Base-by-base conservation (phyloP, 495 filamentous ascomycete genomes). In the Glarea lozoyensis region DNA sequence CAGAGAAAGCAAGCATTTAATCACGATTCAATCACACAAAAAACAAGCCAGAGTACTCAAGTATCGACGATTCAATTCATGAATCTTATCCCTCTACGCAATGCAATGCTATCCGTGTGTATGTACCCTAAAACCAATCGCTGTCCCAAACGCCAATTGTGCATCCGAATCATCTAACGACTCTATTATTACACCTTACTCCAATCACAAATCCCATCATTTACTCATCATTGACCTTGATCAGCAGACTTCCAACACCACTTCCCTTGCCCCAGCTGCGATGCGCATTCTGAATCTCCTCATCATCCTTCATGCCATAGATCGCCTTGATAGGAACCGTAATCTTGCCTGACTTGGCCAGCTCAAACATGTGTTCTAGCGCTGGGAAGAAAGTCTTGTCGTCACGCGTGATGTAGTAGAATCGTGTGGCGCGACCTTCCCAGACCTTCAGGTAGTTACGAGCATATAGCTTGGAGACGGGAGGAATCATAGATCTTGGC, bases 271-370 rank as follows among this genome's bases (percentile, higher is more conserved):
- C 56, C 63, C 64, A 69, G 21, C 53, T 57, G 19, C 49, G 35
- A 52, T 69, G 66, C 33, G 64, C 64, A 10, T 57, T 55, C 42
- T 57, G 54, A 19, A 69, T 52, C 19, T 64, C 61, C 13, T 66
- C 63, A 29, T 7, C 7, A 29, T 29, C n/a, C 25, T n/a, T 29
- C 55, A 69, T 39, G 10, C 60, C 49, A 57, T 52, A 66, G 4
- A 62, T 46, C 12, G 53, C 56, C 58, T 62, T 67, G 37, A 70
- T 66, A 9, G 60, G 54, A 10, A 61, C 59, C n/a, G 41, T 42
- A 22, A 70, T 66, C 40, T 57, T 55, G 1, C 62, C 62, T 9
- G 55, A 40, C 41, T 22, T 46, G 2, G 51, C 15, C 62, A 70
- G 45, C 13, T 55, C 37, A 27, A 70, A 51, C 37, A 67, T 43